Percentiles rank a stretch among this genome's conserved stretches.
Conservation (phyloP, 2,329 filamentous ascomycete species). For the Paraconiothyrium sp. region DNA sequence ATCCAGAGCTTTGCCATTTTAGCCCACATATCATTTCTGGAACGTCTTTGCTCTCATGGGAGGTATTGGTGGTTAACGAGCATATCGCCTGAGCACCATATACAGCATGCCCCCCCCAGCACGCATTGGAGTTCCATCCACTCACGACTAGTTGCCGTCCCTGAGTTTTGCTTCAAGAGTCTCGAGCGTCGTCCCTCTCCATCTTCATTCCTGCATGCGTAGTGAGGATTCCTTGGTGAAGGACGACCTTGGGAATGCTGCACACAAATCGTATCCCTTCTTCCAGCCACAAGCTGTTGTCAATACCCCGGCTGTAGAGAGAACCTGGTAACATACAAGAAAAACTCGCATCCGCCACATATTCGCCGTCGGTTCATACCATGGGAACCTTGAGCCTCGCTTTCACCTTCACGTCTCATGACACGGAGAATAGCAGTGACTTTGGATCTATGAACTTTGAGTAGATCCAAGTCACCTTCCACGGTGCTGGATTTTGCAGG, state of each 20-base stretch:
- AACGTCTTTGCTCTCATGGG: background rate
- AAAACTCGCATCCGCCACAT: background rate
- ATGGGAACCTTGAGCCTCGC: background rate
- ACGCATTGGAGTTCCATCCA: background rate
- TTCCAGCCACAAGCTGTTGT: background rate
- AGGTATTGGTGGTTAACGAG: background rate
- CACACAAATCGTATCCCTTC: background rate
- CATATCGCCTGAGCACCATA: background rate
- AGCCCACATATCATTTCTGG: background rate
- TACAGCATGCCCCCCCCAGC: background rate
- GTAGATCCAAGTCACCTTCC: background rate
- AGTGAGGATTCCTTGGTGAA: background rate
- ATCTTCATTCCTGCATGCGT: background rate
- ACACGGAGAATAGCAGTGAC: background rate
- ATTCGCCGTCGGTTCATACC: background rate
- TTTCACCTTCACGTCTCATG: background rate
- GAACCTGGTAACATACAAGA: background rate
- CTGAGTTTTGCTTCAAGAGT: background rate
- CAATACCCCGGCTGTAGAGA: background rate
- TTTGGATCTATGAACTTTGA: background rate
- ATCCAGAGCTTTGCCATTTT: background rate
- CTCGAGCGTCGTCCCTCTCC: background rate
- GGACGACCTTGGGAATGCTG: background rate
- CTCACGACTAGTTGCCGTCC: background rate
- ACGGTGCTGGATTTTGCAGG: no score